Percentiles rank a stretch among this genome's conserved stretches.
Conservation (phyloP, 371 early-diverging fungal genomes). For the Apophysomyces variabilis region DNA sequence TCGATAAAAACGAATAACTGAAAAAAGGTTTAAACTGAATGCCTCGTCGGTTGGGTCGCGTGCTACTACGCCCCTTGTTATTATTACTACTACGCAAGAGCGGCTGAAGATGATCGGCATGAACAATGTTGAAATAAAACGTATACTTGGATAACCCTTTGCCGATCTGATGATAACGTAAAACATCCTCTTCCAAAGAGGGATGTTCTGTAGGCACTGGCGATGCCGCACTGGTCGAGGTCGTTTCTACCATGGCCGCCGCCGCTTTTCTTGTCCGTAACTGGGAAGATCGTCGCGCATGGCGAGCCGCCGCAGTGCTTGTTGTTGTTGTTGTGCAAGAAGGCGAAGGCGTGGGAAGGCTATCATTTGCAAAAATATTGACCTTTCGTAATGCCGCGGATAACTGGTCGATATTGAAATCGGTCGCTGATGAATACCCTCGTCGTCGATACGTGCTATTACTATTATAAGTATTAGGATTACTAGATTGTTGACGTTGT, state of each 20-base stretch:
- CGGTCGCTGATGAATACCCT: constrained; percentile 2
- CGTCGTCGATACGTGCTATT: neutral
- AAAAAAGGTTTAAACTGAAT: constrained; percentile 36
- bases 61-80: constrained; percentile 1
- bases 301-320: neutral
- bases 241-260: constrained; percentile 10
- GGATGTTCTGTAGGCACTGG: no score
- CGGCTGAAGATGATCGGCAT: constrained; percentile 38
- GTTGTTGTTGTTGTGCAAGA: constrained; percentile 8
- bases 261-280: constrained; percentile 1
- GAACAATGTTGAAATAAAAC: constrained; percentile 43
- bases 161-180: constrained; percentile 50
- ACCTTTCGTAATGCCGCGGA: constrained; percentile 23
- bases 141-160: constrained; percentile 41
- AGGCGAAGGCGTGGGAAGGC: constrained; percentile 11
- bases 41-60: constrained; percentile 16
- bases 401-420: constrained; percentile 21
- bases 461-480: neutral
- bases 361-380: constrained; percentile 13
- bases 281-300: neutral
- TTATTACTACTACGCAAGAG: constrained; percentile 16
- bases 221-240: constrained; percentile 1
- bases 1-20: constrained; percentile 39
- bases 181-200: constrained; percentile 4
- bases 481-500: neutral